These are phyloP conservation scores for Rhizophagus prolifer DNA, from an alignment of 192 early-diverging fungal genomes.

Conservation along the genomic window DNA sequence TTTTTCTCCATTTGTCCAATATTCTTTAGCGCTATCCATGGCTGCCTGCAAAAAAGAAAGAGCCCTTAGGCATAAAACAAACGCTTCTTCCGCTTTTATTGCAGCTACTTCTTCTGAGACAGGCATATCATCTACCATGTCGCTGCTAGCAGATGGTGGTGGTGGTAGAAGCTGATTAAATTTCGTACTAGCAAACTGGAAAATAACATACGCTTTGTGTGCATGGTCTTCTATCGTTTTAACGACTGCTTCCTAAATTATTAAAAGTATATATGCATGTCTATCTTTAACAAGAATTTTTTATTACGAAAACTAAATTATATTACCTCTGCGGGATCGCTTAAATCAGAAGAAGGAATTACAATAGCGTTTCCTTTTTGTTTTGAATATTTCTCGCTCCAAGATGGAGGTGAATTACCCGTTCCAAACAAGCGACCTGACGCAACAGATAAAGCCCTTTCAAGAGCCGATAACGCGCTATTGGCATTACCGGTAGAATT, in stretches of 20 bases:
- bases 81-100: constrained; percentile 64
- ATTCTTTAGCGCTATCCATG: constrained; percentile 53
- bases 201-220: constrained; percentile 69
- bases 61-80: constrained; percentile 68
- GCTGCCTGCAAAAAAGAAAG: constrained; percentile 63
- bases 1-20: constrained; percentile 53
- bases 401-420: constrained; percentile 49
- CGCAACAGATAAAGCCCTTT: constrained; percentile 54
- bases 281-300: not conserved
- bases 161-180: constrained; percentile 55
- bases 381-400: constrained; percentile 36
- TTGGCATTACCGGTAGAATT: constrained; percentile 37
- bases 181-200: constrained; percentile 61
- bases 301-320: too few relatives aligned
- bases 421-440: constrained; percentile 55
- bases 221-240: constrained; percentile 69
- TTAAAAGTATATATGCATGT: not conserved
- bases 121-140: constrained; percentile 31
- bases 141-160: constrained; percentile 31
- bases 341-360: not conserved
- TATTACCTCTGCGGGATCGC: constrained; percentile 31
- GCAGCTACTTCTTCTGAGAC: constrained; percentile 31
- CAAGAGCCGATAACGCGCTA: constrained; percentile 47
- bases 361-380: constrained; percentile 19
- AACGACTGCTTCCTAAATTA: constrained; percentile 52